Evolutionary conservation across 2,329 filamentous ascomycete species (phyloP).

Genomic region (Pezicula radicicola): DNA sequence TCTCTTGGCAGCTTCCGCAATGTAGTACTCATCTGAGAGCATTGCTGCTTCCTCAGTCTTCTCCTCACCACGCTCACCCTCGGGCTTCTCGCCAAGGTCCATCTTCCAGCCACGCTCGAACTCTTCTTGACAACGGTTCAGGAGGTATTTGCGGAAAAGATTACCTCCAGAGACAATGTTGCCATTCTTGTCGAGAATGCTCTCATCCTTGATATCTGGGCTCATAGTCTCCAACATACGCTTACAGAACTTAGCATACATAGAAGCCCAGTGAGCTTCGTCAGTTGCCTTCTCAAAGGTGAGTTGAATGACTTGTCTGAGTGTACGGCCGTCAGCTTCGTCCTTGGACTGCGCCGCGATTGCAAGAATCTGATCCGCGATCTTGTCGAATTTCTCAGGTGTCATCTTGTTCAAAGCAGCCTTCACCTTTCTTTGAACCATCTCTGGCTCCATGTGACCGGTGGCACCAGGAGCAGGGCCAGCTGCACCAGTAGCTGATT

Average conservation of each 20-base stretch:
- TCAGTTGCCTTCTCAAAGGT: slow-evolving; percentile 99
- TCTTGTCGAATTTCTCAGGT: slow-evolving; percentile 96
- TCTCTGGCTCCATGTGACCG: slow-evolving; percentile 76
- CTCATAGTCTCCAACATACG: slow-evolving; percentile 96
- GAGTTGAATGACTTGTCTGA: slow-evolving; percentile 97
- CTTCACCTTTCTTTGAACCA: slow-evolving; percentile 99
- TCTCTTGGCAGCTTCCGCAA: slow-evolving; percentile 89
- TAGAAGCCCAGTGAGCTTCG: slow-evolving; percentile 96
- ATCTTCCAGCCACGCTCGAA: slow-evolving; percentile 97
- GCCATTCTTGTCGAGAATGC: slow-evolving; percentile 85
- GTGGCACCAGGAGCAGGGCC: slow-evolving; percentile 40
- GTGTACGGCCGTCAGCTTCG: slow-evolving; percentile 87
- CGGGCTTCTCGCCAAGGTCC: slow-evolving; percentile 75
- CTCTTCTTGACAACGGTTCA: slow-evolving; percentile 98
- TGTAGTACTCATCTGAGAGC: slow-evolving; percentile 95
- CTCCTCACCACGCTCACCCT: slow-evolving; percentile 55
- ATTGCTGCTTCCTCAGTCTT: slow-evolving; percentile 71
- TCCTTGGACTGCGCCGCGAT: slow-evolving; percentile 96
- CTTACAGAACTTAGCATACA: slow-evolving; percentile 99
- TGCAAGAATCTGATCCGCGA: slow-evolving; percentile 85
- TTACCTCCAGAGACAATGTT: slow-evolving; percentile 88
- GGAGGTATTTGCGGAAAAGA: slow-evolving; percentile 95
- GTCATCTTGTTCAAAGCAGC: slow-evolving; percentile 99
- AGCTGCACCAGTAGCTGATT: slow-evolving; percentile 33
- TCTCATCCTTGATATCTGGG: slow-evolving; percentile 90